Evolutionary conservation across 164 flowering plant genomes (phyloP).

Genomic region (Magnolia changhungtana): DNA sequence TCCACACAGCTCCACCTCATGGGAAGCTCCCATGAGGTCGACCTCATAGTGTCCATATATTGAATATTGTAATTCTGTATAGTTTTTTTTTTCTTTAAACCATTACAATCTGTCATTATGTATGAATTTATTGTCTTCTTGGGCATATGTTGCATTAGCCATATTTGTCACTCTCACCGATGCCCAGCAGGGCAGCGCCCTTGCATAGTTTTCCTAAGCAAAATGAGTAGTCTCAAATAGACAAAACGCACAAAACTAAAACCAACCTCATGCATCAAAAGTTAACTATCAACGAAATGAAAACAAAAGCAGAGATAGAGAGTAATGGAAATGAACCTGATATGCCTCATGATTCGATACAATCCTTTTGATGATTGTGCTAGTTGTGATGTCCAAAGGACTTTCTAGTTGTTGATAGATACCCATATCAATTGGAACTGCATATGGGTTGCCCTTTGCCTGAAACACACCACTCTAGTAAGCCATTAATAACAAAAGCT

Average conservation of each 20-base stretch:
- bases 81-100: too few relatives aligned
- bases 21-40: too few relatives aligned
- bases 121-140: too few relatives aligned
- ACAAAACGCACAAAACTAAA: not conserved
- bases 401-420: slow-evolving; percentile 71
- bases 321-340: slow-evolving; percentile 47
- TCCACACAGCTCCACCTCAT: too few relatives aligned
- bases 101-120: too few relatives aligned
- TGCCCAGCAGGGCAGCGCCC: not conserved
- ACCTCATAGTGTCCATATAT: too few relatives aligned
- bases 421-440: slow-evolving; percentile 76
- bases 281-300: not conserved
- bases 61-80: too few relatives aligned
- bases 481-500: slow-evolving; percentile 12
- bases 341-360: slow-evolving; percentile 94
- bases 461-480: slow-evolving; percentile 23
- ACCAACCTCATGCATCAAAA: not conserved
- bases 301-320: not conserved
- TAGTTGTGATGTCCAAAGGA: slow-evolving; percentile 82
- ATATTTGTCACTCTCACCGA: not conserved
- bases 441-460: slow-evolving; percentile 69
- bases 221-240: not conserved
- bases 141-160: too few relatives aligned
- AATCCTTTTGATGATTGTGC: slow-evolving; percentile 83
- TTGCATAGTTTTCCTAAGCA: not conserved